Conservation (phyloP, 1,284 basidiomycete species). For the Wolfiporia cocos region DNA sequence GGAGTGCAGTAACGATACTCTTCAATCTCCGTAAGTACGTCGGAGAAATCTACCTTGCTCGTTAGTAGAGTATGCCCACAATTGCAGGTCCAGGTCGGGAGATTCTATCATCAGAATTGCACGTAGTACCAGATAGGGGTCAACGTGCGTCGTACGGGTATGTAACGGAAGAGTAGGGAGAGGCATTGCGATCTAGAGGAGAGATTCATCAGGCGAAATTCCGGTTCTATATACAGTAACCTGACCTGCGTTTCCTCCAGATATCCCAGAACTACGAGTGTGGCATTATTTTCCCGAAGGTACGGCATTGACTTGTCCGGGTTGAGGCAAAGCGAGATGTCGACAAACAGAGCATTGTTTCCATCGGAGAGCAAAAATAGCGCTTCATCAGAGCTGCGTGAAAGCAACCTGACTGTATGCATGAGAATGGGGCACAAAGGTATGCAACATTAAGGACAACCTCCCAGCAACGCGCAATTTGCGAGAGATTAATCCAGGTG, state of each 20-base stretch:
- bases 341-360: slow-evolving; percentile 42
- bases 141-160: slow-evolving; percentile 24
- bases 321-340: slow-evolving; percentile 44
- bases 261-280: slow-evolving; percentile 48
- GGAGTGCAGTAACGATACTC: too few species aligned
- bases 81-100: slow-evolving; percentile 37
- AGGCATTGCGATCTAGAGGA: slow-evolving; percentile 8
- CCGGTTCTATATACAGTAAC: slow-evolving; percentile 1
- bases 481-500: not conserved
- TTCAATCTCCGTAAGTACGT: too few species aligned
- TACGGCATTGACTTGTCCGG: slow-evolving; percentile 29
- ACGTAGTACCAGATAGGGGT: slow-evolving; percentile 36
- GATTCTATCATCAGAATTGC: slow-evolving; percentile 43
- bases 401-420: slow-evolving; percentile 36
- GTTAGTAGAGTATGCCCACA: slow-evolving; percentile 35
- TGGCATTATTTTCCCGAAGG: slow-evolving; percentile 44
- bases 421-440: not conserved
- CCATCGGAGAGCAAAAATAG: slow-evolving; percentile 42
- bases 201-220: not conserved
- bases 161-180: slow-evolving; percentile 12
- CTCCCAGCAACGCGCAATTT: not conserved
- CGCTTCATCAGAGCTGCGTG: slow-evolving; percentile 41
- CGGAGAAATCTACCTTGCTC: too few species aligned
- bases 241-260: slow-evolving; percentile 42
- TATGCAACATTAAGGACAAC: not conserved